Conservation (phyloP, 83 land plant species). For the Isoetes engelmannii region DNA sequence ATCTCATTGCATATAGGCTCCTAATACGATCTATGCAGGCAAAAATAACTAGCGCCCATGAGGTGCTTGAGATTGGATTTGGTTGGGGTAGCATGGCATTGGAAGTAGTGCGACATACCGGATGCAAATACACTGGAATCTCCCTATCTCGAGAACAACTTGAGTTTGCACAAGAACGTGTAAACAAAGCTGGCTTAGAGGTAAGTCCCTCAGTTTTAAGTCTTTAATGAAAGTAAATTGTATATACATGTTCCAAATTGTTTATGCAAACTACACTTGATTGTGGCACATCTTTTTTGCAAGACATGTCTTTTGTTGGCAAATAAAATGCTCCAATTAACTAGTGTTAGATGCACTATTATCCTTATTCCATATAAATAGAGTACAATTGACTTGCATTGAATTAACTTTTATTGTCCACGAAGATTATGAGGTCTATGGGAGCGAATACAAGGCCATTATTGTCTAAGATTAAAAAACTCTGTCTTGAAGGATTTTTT, state of each 20-base stretch:
- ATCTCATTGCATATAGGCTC: background rate
- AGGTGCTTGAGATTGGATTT: conserved; percentile 89
- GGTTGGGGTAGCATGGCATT: conserved; percentile 98
- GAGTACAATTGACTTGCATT: no score
- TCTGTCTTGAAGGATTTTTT: no score
- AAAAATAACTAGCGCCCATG: conserved; percentile 52
- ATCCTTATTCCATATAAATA: no score
- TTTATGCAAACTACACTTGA: background rate
- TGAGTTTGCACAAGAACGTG: conserved; percentile 53
- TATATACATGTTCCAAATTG: background rate
- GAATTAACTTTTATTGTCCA: no score
- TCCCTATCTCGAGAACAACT: conserved; percentile 77
- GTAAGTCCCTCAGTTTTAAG: conserved; percentile 15
- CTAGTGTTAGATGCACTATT: no score
- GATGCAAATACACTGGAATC: conserved; percentile 78
- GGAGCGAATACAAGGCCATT: no score
- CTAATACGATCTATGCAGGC: conserved; percentile 37
- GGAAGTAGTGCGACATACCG: conserved; percentile 72
- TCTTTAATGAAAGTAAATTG: background rate
- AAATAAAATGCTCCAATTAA: no score
- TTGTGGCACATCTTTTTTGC: background rate
- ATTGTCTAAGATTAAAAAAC: no score
- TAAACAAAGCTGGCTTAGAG: conserved; percentile 70
- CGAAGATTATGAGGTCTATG: no score
- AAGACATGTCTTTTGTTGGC: no score